A percentile compares a stretch with the other conserved stretches of the same genome.
These are phyloP conservation scores for Candida taoyuanica DNA, from an alignment of 805 yeast species.

Conservation along the genomic window DNA sequence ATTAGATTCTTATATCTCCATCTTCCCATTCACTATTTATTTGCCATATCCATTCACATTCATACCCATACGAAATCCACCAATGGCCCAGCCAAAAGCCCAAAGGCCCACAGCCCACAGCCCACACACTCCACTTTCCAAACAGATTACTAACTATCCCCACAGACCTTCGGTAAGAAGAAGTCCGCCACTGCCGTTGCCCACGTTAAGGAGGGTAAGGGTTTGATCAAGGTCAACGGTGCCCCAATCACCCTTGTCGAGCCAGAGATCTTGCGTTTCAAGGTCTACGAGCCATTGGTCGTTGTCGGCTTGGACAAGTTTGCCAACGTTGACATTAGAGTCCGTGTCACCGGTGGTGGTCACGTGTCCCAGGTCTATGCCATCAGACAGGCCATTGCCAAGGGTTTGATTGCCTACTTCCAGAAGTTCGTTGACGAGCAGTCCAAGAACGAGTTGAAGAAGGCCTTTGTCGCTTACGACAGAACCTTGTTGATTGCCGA, in stretches of 20 bases:
- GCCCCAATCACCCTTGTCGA: slow-evolving; percentile 98
- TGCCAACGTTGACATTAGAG: slow-evolving; percentile 97
- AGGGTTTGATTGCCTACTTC: slow-evolving; percentile 99
- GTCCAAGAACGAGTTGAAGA: slow-evolving; percentile 98
- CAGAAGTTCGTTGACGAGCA: slow-evolving; percentile 99
- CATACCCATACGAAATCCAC: too few species aligned
- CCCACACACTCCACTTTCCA: neutral
- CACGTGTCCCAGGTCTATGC: slow-evolving; percentile 99
- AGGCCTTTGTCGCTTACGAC: slow-evolving; percentile 96
- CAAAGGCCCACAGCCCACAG: too few species aligned
- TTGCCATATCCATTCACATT: too few species aligned
- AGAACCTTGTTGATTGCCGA: slow-evolving; percentile 99
- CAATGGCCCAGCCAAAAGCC: too few species aligned
- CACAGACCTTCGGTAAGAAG: slow-evolving; percentile 98
- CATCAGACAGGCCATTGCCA: slow-evolving; percentile 99
- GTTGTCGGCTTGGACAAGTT: slow-evolving; percentile 98
- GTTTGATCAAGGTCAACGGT: slow-evolving; percentile 99
- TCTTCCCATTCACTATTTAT: too few species aligned
- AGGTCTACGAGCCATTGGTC: slow-evolving; percentile 99
- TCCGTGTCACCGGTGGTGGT: slow-evolving; percentile 99
- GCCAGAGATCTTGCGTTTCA: slow-evolving; percentile 99
- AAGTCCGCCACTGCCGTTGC: slow-evolving; percentile 99
- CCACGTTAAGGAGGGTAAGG: slow-evolving; percentile 98
- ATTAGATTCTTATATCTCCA: too few species aligned
- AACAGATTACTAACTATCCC: slow-evolving; percentile 22